Base-by-base conservation (phyloP, 164 flowering plant species). In the Platanus orientalis region DNA sequence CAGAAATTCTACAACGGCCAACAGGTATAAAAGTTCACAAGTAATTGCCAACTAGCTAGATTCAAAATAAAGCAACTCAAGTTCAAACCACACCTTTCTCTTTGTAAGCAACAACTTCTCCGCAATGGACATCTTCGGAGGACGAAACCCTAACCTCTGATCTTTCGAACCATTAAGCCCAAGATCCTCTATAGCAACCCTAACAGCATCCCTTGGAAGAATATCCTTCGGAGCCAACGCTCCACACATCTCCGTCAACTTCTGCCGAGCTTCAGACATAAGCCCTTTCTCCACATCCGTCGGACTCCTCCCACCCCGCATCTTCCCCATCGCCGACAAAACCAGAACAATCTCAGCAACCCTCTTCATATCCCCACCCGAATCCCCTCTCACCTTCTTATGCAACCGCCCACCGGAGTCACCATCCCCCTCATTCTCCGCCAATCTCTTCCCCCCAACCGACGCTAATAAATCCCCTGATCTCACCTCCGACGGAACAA, bases 261-360 rank as follows among this genome's bases (percentile, higher is more conserved):
- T 83, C 64, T 69, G 76, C 80, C 88, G 74, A 1, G 96, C 97
- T 73, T 88, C 89, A 24, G 49, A 76, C 97, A 92, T 86, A 58
- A 89, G 36, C 36, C 55, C 75, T 57, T 53, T 52, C 83, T 91
- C 96, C 39, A 53, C 77, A 12, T 60, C 81, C 27, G 84, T 80
- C 16, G 93, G 92, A 13, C 62, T 72, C 72, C 75, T 78, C 40
- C 91, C 89, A 24, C 84, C 93, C 24, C 97, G 71, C 76, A 87
- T 71, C 72, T 64, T 71, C 58, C 78, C 84, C 84, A 87, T 69
- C 1, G 85, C 81, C 64, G 96, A 81, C 77, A 88, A 52, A 32
- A 84, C 87, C 75, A 91, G 63, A 58, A 85, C 83, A 11, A 88
- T 78, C 82, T 88, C 95, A 72, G 97, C 95, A 58, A 87, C 88